These are phyloP conservation scores for Sporothrix protearum DNA, from an alignment of 2,329 filamentous ascomycete species.

Conservation along the genomic window DNA sequence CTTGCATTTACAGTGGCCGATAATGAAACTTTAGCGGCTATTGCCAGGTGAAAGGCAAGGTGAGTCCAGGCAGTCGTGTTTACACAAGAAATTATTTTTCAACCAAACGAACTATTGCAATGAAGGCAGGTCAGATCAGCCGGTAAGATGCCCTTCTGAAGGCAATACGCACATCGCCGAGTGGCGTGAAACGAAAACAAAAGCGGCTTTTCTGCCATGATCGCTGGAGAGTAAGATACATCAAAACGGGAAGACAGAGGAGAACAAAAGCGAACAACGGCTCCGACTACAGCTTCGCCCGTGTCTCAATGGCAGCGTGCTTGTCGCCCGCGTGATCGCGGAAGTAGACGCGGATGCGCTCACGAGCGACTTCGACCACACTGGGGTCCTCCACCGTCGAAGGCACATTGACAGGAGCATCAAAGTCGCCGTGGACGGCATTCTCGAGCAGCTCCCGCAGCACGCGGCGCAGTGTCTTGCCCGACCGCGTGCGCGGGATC, in stretches of 20 bases:
- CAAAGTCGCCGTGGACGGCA: slow-evolving; percentile 68
- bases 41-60: too few relatives aligned
- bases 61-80: too few relatives aligned
- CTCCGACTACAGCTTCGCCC: slow-evolving; percentile 51
- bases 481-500: slow-evolving; percentile 89
- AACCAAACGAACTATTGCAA: background rate
- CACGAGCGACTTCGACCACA: slow-evolving; percentile 70
- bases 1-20: background rate
- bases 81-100: background rate
- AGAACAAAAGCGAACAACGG: background rate
- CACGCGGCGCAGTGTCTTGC: slow-evolving; percentile 82
- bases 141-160: background rate
- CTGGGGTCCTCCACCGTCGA: slow-evolving; percentile 79
- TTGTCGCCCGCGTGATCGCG: slow-evolving; percentile 41
- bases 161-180: background rate
- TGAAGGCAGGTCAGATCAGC: background rate
- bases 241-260: background rate
- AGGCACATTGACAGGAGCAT: slow-evolving; percentile 68
- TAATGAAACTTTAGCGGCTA: too few relatives aligned
- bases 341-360: slow-evolving; percentile 74
- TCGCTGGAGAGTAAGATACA: background rate
- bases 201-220: slow-evolving; percentile 3
- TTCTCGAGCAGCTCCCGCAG: slow-evolving; percentile 82
- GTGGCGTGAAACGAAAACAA: background rate
- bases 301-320: slow-evolving; percentile 46